A percentile compares a stretch with the other conserved stretches of the same genome.
These are phyloP conservation scores for Naganishia cerealis DNA, from an alignment of 1,284 basidiomycete species.

Conservation along the genomic window DNA sequence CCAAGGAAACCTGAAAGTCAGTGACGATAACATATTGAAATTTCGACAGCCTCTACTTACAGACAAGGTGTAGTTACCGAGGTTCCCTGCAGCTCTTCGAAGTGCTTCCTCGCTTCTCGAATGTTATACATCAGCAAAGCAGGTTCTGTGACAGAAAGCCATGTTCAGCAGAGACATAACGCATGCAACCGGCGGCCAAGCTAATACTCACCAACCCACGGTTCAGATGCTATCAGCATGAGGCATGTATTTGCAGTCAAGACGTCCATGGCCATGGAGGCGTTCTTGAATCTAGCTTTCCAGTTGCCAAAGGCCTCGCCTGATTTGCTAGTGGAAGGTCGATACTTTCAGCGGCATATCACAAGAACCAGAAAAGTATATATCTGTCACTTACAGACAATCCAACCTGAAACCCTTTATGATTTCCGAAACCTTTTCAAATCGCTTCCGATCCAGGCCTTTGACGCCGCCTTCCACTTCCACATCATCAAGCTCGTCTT, in stretches of 20 bases:
- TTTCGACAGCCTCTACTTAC: conserved; percentile 38
- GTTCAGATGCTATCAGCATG: conserved; percentile 76
- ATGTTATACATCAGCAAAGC: conserved; percentile 57
- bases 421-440: conserved; percentile 92
- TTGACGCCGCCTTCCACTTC: conserved; percentile 54
- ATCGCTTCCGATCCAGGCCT: conserved; percentile 73
- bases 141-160: conserved; percentile 47
- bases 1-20: not conserved
- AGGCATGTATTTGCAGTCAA: conserved; percentile 93
- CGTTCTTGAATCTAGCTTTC: conserved; percentile 74
- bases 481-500: conserved; percentile 43
- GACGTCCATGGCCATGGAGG: conserved; percentile 86
- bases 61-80: conserved; percentile 45
- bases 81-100: conserved; percentile 52
- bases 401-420: conserved; percentile 93
- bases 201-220: conserved; percentile 68
- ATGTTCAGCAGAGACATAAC: conserved; percentile 2
- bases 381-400: conserved; percentile 65
- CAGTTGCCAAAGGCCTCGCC: conserved; percentile 54
- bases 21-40: not conserved
- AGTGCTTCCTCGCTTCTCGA: conserved; percentile 53
- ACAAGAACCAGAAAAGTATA: not conserved
- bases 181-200: not conserved
- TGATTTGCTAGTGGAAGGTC: conserved; percentile 12
- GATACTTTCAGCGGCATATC: conserved; percentile 8